phyloP scores from a whole-genome alignment of 495 filamentous ascomycete species.

The Penicillium cosmopolitanum region DNA sequence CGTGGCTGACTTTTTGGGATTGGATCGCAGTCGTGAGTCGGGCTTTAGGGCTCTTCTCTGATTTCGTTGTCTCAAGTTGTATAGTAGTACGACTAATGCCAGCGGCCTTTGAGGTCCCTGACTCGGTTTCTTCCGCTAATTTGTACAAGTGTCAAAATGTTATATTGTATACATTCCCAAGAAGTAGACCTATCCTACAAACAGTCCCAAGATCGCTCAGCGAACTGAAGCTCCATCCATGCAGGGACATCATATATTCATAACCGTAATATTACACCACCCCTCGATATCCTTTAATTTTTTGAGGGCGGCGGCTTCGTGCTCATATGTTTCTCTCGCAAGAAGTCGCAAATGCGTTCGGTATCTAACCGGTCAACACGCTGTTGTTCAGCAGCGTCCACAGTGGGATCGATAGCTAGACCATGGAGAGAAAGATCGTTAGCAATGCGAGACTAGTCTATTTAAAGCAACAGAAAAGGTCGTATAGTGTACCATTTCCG shows the following conservation, averaged over 20 bases:
- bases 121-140: no score
- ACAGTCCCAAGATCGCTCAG: background rate
- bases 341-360: constrained; percentile 37
- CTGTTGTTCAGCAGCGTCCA: constrained; percentile 20
- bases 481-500: background rate
- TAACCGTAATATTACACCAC: background rate
- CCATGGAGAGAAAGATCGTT: background rate
- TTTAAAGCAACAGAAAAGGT: background rate
- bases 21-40: constrained; percentile 44
- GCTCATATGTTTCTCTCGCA: constrained; percentile 36
- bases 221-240: background rate
- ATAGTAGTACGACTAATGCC: no score
- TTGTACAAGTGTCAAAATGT: background rate
- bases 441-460: background rate
- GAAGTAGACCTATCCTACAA: background rate
- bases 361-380: constrained; percentile 34
- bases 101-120: no score
- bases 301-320: constrained; percentile 12
- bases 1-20: constrained; percentile 62
- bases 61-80: background rate
- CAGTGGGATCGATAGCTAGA: background rate
- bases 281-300: background rate
- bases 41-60: constrained; percentile 38
- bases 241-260: background rate
- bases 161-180: background rate